Base-by-base conservation (phyloP, 306 rosid species). In the Lablab purpureus region DNA sequence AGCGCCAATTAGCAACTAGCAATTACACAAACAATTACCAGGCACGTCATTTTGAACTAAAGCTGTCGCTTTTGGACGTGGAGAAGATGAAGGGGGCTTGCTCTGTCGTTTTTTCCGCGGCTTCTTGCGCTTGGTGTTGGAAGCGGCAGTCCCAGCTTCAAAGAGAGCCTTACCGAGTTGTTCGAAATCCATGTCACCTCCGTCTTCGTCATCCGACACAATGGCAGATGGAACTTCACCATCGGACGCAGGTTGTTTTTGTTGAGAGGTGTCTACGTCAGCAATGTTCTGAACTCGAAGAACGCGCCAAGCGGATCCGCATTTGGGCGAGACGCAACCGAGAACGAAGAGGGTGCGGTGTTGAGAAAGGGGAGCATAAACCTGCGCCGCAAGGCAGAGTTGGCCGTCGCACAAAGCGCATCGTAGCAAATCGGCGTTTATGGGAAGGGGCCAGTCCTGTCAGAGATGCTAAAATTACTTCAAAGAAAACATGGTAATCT, bases 361-460 rank as follows among this genome's bases (percentile, higher is more conserved):
- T 55, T 87, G 89, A 84, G 93, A 83, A 17, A 88, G 69, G 10
- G 98, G 98, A 75, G 97, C 95, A 84, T 89, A 82, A 70, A 94
- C 80, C 90, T 94, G 98, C 15, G 93, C 79, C 15, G 89, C 50
- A 37, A 91, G 97, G 41, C 88, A 83, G 22, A 92, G 92, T 28
- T 78, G 85, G 74, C 56, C 77, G 72, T 83, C 80, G 75, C 98
- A 94, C 1, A 47, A 72, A 74, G 75, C 45, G 55, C 97, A 94
- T 9, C 82, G 80, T 25, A 94, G 89, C 60, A 90, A 84, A 74
- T 80, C 49, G 66, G 83, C 51, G 30, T 68, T 37, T 23, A 87
- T 45, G 18, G 90, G 86, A 79, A 87, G 52, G 36, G 97, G 97
- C 90, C 91, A 94, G 12, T 89, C 95, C 97, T 94, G 82, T 34